Evolutionary conservation across 768 basidiomycete species (phyloP), one percentile per base, ranked within the genome.

Genomic region (Pulveroboletus sp.): DNA sequence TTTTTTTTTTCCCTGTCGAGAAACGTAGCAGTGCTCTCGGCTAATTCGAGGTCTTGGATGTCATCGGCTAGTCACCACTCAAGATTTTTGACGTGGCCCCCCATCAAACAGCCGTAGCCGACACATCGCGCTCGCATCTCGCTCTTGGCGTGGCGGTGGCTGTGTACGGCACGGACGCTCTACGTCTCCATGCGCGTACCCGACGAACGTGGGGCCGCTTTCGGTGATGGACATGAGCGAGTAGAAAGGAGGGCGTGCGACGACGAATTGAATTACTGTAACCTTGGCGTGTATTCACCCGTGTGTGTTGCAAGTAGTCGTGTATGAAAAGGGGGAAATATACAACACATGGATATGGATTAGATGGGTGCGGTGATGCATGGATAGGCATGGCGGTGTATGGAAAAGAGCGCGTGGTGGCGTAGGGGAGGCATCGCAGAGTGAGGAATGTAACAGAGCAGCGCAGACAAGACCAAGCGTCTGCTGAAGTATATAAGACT

Each of bases 331-430:
- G 21, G 43, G 17, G 7, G 21, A 40, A 8, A n/a, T 17, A 32
- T 43, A n/a, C 6, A 36, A 61, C 28, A 43, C 15, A 51, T 21
- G 21, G 21, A 21, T n/a, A 21, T 49, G 47, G 5, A 47, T 24
- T 54, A 46, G 41, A 44, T 51, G 48, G 28, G 9, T 48, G 33
- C 12, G 33, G 46, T 27, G 41, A 36, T 33, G 10, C 17, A 27
- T 26, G 15, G 35, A 15, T 46, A 49, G 44, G 27, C 30, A 50
- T 43, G 48, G 53, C 53, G 53, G 55, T 53, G 37, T 50, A 55
- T 47, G 46, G 17, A 8, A 15, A 38, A 40, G 15, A 18, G 27
- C 9, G 36, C 14, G 38, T 51, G 36, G 30, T n/a, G 46, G 30
- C 26, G 48, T 40, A 31, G 27, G 15, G 15, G 42, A 10, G 53